Evolutionary conservation across 129 eudicot genomes (phyloP).

Genomic region (Artemisia tridentata): DNA sequence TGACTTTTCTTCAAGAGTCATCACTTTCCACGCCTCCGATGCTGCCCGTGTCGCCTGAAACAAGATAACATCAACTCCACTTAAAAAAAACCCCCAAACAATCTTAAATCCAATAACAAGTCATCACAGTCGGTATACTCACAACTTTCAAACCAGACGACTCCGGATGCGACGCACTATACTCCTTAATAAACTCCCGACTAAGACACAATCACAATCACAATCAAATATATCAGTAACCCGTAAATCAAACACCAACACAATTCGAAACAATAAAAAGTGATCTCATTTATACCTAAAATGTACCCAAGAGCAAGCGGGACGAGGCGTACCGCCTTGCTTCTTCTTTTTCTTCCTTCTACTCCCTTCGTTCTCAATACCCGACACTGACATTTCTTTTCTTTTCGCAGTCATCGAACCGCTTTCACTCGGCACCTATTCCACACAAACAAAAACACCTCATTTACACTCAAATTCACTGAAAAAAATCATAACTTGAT

Average conservation of each 20-base stretch:
- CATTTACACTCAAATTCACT: neutral
- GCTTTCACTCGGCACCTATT: constrained; percentile 51
- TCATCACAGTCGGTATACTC: constrained; percentile 20
- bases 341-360: constrained; percentile 67
- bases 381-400: constrained; percentile 41
- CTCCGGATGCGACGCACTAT: constrained; percentile 82
- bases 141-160: constrained; percentile 81
- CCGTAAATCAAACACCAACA: neutral
- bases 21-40: constrained; percentile 80
- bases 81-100: neutral
- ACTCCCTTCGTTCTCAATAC: constrained; percentile 52
- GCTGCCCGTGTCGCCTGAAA: constrained; percentile 79
- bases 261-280: neutral
- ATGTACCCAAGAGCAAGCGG: constrained; percentile 89
- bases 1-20: constrained; percentile 73
- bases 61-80: constrained; percentile 2
- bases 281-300: constrained; percentile 46
- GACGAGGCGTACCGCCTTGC: constrained; percentile 69
- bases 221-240: constrained; percentile 18
- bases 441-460: neutral
- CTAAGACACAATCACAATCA: constrained; percentile 39
- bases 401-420: constrained; percentile 45
- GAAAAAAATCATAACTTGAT: constrained; percentile 6
- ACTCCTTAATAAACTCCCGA: constrained; percentile 79
- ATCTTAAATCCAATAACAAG: neutral